Evolutionary conservation across 2,329 filamentous ascomycete species (phyloP).

Genomic region (Tolypocladium ovalisporum): DNA sequence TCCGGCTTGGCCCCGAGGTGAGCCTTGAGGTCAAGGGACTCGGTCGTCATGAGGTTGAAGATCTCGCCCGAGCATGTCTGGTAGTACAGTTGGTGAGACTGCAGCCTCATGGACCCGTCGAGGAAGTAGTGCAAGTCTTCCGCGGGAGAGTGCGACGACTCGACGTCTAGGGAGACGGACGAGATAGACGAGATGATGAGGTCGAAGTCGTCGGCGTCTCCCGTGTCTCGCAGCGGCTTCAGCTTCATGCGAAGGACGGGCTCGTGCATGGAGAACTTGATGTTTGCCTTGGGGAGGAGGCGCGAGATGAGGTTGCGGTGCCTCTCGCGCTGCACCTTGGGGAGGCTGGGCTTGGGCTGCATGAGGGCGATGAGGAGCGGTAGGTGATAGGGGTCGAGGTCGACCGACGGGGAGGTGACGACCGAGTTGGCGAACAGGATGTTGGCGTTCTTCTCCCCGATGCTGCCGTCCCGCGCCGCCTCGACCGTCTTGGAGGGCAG

Average conservation of each 20-base stretch:
- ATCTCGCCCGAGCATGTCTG: conserved; percentile 74
- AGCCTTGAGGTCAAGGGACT: conserved; percentile 77
- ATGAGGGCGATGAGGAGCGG: conserved; percentile 73
- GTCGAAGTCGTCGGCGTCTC: conserved; percentile 74
- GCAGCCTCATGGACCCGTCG: conserved; percentile 68
- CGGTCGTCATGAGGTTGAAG: conserved; percentile 79
- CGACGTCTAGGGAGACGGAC: conserved; percentile 82
- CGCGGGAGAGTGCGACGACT: conserved; percentile 85
- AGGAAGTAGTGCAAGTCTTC: conserved; percentile 82
- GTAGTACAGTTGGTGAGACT: conserved; percentile 87
- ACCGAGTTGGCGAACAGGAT: conserved; percentile 95
- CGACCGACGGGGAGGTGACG: conserved; percentile 87
- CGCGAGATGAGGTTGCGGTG: conserved; percentile 69
- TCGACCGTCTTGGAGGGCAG: conserved; percentile 89
- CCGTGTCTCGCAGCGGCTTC: conserved; percentile 58
- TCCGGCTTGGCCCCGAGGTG: conserved; percentile 80
- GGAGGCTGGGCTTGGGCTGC: conserved; percentile 37
- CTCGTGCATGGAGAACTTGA: conserved; percentile 95
- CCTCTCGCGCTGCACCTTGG: conserved; percentile 27
- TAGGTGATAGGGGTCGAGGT: conserved; percentile 84
- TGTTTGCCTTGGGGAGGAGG: conserved; percentile 84
- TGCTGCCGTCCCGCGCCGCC: conserved; percentile 57
- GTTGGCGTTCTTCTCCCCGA: conserved; percentile 83
- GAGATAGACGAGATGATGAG: conserved; percentile 92
- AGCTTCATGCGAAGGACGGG: conserved; percentile 85